phyloP scores from a whole-genome alignment of 352 stramenopile genomes.

The Globisporangium heterothallicum region DNA sequence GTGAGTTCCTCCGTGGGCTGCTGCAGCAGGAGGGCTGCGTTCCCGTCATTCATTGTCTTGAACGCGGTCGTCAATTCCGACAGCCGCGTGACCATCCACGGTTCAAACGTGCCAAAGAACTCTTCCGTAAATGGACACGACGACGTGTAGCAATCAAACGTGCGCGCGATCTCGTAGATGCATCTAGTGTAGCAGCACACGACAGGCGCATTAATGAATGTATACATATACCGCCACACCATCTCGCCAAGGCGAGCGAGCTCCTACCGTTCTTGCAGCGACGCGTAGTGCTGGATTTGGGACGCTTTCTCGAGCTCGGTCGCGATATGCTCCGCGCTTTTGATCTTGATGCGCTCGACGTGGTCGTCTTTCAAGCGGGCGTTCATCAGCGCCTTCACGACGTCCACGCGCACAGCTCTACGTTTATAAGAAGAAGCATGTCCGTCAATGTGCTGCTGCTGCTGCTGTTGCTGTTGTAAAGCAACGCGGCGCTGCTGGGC shows the following conservation, averaged over 20 bases:
- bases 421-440: conserved; percentile 28
- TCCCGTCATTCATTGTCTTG: conserved; percentile 67
- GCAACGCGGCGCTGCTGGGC: conserved; percentile 42
- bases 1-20: conserved; percentile 57
- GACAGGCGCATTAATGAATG: neutral
- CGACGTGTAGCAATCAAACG: conserved; percentile 66
- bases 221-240: neutral
- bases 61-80: conserved; percentile 57
- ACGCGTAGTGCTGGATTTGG: conserved; percentile 26
- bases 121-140: conserved; percentile 52
- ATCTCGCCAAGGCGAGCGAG: neutral
- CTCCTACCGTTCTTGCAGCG: conserved; percentile 54
- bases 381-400: conserved; percentile 64
- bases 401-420: conserved; percentile 56
- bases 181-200: conserved; percentile 29
- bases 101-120: conserved; percentile 63
- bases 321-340: conserved; percentile 52
- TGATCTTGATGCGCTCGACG: conserved; percentile 60
- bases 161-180: conserved; percentile 64
- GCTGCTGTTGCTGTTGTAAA: too few relatives aligned
- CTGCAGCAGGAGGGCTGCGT: conserved; percentile 52
- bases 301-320: conserved; percentile 51
- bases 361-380: conserved; percentile 71
- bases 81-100: conserved; percentile 71
- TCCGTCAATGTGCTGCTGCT: conserved; percentile 21